phyloP scores from a whole-genome alignment of 306 rosid genomes.

The Cercis canadensis region DNA sequence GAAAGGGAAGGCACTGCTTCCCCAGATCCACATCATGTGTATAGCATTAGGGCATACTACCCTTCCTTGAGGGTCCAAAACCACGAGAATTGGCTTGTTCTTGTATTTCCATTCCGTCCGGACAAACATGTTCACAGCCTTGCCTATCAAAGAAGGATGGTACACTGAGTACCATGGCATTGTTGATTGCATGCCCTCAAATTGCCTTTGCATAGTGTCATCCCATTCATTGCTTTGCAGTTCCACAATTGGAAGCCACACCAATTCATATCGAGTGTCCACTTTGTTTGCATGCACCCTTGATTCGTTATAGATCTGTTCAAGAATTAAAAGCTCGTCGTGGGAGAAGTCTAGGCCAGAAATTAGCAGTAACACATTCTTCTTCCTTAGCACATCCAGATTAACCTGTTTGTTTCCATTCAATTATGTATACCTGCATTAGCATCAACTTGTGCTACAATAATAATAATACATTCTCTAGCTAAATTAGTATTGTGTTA shows the following conservation, averaged over 20 bases:
- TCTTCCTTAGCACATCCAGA: conserved; percentile 69
- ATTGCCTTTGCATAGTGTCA: conserved; percentile 42
- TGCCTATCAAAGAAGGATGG: conserved; percentile 57
- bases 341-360: conserved; percentile 60
- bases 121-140: conserved; percentile 54
- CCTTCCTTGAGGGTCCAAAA: conserved; percentile 65
- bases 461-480: conserved; percentile 2
- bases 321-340: conserved; percentile 65
- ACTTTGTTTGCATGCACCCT: conserved; percentile 43
- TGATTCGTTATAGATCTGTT: conserved; percentile 65
- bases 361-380: conserved; percentile 64
- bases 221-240: conserved; percentile 39
- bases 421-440: not conserved
- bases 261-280: conserved; percentile 58
- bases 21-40: conserved; percentile 87
- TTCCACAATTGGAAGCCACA: conserved; percentile 66
- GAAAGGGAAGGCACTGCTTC: conserved; percentile 70
- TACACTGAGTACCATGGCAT: conserved; percentile 67
- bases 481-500: not conserved
- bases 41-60: conserved; percentile 72
- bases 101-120: conserved; percentile 62
- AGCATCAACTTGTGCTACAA: conserved; percentile 13
- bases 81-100: conserved; percentile 69
- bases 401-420: conserved; percentile 56
- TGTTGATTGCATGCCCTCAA: conserved; percentile 37